Evolutionary conservation across 352 stramenopile genomes (phyloP), one percentile per base, ranked within the genome.

Genomic region (Phytophthora litchii): DNA sequence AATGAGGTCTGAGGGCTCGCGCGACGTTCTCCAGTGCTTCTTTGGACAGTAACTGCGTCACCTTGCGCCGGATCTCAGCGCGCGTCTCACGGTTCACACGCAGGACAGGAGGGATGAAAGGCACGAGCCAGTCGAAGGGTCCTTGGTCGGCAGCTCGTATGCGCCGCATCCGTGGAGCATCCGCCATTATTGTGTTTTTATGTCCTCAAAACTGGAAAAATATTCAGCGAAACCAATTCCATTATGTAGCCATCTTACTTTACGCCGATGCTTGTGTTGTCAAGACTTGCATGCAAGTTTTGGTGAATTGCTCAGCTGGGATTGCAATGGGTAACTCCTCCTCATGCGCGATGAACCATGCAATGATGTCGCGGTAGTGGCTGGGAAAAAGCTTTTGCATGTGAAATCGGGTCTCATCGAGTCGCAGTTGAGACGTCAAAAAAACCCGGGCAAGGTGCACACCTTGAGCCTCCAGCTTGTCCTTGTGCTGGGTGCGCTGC

Each of bases 51-150:
- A 73, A 49, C n/a, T 74, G 37, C 32, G 60, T 53, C 47, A 81
- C 40, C 37, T 65, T 69, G 11, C 54, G 43, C n/a, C 57, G 37
- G 13, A 91, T 66, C 32, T 76, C 60, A 13, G 74, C 74, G n/a
- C 80, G 67, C 32, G 86, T 92, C n/a, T 84, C 78, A 23, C 81
- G 70, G 52, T 92, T 92, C 44, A 94, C 83, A 12, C 86, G 81
- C 25, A 94, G 48, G 38, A 91, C 76, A 23, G 86, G 86, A 31
- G 86, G 86, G 36, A 94, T 83, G 47, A 94, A 94, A n/a, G 85
- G 83, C 49, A 92, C 66, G 41, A 92, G 59, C 82, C 81, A 92
- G 50, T 90, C 83, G 10, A 90, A 55, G 4, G 78, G 64, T 0
- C 76, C 79, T 49, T 67, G 61, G 7, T 80, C 70, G 21, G 60